Evolutionary conservation across 257 asterid genomes (phyloP).

Genomic region (Petrea volubilis): DNA sequence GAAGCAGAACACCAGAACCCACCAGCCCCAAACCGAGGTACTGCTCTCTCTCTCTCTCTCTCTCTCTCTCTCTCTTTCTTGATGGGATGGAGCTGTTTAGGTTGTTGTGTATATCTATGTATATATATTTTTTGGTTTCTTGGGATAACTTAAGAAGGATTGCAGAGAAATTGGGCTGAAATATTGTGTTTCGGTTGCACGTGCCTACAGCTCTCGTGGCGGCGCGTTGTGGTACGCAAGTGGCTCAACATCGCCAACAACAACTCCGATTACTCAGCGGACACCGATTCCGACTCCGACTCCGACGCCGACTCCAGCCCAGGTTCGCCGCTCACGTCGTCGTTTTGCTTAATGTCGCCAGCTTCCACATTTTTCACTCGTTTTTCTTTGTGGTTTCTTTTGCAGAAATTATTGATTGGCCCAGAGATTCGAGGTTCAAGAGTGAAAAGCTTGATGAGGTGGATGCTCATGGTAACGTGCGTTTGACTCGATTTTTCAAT

Average conservation of each 20-base stretch:
- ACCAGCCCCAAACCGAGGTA: conserved; percentile 37
- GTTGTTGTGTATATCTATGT: neutral
- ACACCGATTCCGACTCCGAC: conserved; percentile 60
- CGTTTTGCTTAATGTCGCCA: neutral
- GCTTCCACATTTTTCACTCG: neutral
- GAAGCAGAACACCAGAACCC: conserved; percentile 32
- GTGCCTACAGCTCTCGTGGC: conserved; percentile 95
- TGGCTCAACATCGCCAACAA: conserved; percentile 67
- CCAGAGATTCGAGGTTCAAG: conserved; percentile 57
- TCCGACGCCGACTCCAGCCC: conserved; percentile 40
- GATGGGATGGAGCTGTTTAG: neutral
- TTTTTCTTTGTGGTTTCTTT: neutral
- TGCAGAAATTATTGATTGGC: conserved; percentile 54
- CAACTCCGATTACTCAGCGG: conserved; percentile 90
- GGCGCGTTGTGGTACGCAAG: conserved; percentile 81
- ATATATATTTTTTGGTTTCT: neutral
- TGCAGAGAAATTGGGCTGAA: conserved; percentile 86
- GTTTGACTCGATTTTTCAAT: neutral
- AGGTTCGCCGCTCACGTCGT: conserved; percentile 14
- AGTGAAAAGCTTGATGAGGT: conserved; percentile 41
- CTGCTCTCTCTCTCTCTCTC: conserved; percentile 2
- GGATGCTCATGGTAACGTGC: conserved; percentile 54
- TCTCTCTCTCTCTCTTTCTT: too few species aligned
- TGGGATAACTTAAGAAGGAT: conserved; percentile 39
- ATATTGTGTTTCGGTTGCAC: conserved; percentile 87